Percentiles rank a stretch among this genome's conserved stretches.
These are phyloP conservation scores for Coemansia furcata DNA, from an alignment of 192 early-diverging fungal genomes.

Conservation along the genomic window DNA sequence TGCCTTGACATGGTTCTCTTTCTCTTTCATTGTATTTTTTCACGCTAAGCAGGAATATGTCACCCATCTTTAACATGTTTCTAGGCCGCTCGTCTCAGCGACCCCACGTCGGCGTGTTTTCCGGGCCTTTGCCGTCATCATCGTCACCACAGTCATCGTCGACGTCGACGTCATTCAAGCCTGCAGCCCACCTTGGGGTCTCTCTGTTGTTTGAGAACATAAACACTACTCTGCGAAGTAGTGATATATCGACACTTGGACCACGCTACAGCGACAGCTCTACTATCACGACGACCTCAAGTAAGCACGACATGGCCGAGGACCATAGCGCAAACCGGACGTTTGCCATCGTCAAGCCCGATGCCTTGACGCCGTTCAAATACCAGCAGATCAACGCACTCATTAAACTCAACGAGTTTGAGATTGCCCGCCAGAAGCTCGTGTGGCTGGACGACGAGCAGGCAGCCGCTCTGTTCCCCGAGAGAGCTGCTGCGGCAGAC, in stretches of 20 bases:
- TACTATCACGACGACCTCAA: neutral
- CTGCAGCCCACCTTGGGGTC: conserved; percentile 28
- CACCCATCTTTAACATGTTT: conserved; percentile 36
- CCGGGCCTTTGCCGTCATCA: conserved; percentile 7
- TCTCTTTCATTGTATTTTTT: neutral
- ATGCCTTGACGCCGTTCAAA: conserved; percentile 55
- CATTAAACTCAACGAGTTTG: conserved; percentile 55
- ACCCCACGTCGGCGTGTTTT: conserved; percentile 30
- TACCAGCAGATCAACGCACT: conserved; percentile 55
- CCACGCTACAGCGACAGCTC: conserved; percentile 6
- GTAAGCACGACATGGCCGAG: conserved; percentile 22
- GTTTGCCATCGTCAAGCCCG: conserved; percentile 62
- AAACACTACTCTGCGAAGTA: neutral
- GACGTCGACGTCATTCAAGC: conserved; percentile 21
- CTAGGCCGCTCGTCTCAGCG: conserved; percentile 49
- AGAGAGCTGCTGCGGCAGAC: conserved; percentile 40
- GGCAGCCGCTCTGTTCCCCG: conserved; percentile 46
- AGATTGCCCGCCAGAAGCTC: conserved; percentile 54
- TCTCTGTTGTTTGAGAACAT: conserved; percentile 50
- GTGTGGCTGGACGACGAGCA: conserved; percentile 49
- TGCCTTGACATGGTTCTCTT: neutral
- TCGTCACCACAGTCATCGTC: conserved; percentile 4
- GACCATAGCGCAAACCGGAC: conserved; percentile 43
- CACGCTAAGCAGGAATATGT: conserved; percentile 9
- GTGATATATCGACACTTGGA: neutral